Conservation (phyloP, 208 protist genomes). For the Vickermania spadyakhi region DNA sequence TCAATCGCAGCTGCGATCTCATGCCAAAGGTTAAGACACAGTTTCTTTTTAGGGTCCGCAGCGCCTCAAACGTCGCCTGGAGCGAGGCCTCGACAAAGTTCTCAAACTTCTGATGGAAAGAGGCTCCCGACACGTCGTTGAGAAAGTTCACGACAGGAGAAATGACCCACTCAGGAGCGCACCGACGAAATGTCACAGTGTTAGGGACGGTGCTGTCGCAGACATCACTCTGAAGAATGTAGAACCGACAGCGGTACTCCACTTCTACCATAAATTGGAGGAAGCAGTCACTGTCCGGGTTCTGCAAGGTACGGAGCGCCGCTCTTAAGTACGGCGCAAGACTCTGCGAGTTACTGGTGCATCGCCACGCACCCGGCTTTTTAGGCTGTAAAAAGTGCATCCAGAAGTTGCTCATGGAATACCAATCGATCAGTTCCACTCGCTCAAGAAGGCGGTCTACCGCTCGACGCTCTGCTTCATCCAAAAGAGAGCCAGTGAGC, state of each 20-base stretch:
- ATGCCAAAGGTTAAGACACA: no score
- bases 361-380: not conserved
- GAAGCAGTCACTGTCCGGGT: not conserved
- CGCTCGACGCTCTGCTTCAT: not conserved
- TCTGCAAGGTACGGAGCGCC: not conserved
- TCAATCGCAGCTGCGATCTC: no score
- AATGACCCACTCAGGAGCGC: no score
- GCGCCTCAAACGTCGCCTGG: no score
- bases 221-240: not conserved
- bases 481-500: not conserved
- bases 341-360: constrained; percentile 4
- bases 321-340: constrained; percentile 18
- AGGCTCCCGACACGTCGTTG: no score
- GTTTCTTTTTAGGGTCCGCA: no score
- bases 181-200: no score
- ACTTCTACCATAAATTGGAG: not conserved
- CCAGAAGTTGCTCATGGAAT: constrained; percentile 17
- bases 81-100: no score
- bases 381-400: constrained; percentile 18
- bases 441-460: not conserved
- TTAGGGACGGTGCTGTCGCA: no score
- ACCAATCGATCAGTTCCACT: constrained; percentile 1
- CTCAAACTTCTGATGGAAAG: no score
- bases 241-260: not conserved
- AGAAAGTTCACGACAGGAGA: no score